Percentiles rank a stretch among this genome's conserved stretches.
Evolutionary conservation across 2,329 filamentous ascomycete species (phyloP).

Genomic region (Reticulascus tulasneorum): DNA sequence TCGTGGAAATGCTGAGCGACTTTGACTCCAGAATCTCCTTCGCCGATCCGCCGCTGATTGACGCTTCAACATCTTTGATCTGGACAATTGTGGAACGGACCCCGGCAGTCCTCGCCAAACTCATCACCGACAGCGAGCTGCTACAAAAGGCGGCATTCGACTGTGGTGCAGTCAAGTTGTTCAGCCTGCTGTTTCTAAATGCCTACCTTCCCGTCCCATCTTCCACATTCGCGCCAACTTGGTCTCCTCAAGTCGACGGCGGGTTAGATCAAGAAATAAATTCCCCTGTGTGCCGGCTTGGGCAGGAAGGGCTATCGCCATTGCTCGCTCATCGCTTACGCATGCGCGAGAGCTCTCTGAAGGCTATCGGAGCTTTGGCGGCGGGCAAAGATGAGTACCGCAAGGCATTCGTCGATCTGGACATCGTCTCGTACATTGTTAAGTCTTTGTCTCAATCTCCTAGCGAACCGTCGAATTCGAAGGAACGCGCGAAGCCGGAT

Average conservation of each 20-base stretch:
- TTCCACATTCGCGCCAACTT: conserved; percentile 26
- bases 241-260: conserved; percentile 33
- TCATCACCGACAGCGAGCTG: conserved; percentile 73
- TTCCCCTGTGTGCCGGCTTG: conserved; percentile 46
- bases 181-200: conserved; percentile 45
- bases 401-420: conserved; percentile 76
- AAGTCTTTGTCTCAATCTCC: conserved; percentile 66
- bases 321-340: conserved; percentile 65
- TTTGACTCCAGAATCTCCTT: not conserved
- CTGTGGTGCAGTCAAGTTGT: conserved; percentile 41
- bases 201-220: conserved; percentile 44
- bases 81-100: conserved; percentile 64
- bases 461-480: conserved; percentile 41
- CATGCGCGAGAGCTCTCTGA: conserved; percentile 71
- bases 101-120: conserved; percentile 69
- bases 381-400: conserved; percentile 80
- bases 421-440: conserved; percentile 76
- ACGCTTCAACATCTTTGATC: conserved; percentile 33
- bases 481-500: conserved; percentile 36
- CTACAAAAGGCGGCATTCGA: conserved; percentile 83
- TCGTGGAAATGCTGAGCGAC: conserved; percentile 52
- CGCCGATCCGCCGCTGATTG: conserved; percentile 21
- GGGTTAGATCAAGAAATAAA: conserved; percentile 28
- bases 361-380: conserved; percentile 76
- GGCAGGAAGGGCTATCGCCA: conserved; percentile 57